These are phyloP conservation scores for Populus euphratica DNA, from an alignment of 345 rosid genomes.

Conservation along the genomic window DNA sequence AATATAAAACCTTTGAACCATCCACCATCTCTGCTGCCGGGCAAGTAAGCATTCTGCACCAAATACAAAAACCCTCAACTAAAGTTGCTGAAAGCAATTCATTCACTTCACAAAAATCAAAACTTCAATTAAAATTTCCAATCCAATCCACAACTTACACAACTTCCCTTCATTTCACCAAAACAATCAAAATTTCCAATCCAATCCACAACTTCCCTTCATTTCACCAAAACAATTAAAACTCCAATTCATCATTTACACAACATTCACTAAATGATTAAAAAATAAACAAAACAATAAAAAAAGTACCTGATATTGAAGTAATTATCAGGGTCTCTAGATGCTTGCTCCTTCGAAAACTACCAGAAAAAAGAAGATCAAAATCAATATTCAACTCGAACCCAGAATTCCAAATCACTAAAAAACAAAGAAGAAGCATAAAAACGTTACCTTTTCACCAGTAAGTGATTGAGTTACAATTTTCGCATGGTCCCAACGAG, in stretches of 20 bases:
- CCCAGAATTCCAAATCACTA: not conserved
- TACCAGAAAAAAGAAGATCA: slow-evolving; percentile 22
- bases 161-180: too few relatives aligned
- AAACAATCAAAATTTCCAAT: too few relatives aligned
- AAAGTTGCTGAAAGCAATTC: not conserved
- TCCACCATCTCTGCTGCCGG: slow-evolving; percentile 92
- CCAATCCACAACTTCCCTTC: too few relatives aligned
- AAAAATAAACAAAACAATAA: not conserved
- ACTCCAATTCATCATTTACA: not conserved
- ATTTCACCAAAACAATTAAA: too few relatives aligned
- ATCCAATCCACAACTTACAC: too few relatives aligned
- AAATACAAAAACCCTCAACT: not conserved
- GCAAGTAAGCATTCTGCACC: slow-evolving; percentile 64
- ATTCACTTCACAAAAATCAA: not conserved
- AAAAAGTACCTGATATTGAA: slow-evolving; percentile 70
- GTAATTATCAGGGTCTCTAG: slow-evolving; percentile 82
- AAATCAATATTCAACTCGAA: not conserved
- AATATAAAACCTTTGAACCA: slow-evolving; percentile 74
- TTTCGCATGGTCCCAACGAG: slow-evolving; percentile 87
- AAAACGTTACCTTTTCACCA: slow-evolving; percentile 63
- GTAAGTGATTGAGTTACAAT: slow-evolving; percentile 69
- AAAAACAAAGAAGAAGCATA: not conserved
- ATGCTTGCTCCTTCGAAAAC: slow-evolving; percentile 85
- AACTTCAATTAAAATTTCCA: not conserved
- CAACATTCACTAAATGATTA: not conserved